Evolutionary conservation across 1,284 basidiomycete species (phyloP).

Genomic region (Ceratobasidium sp.): DNA sequence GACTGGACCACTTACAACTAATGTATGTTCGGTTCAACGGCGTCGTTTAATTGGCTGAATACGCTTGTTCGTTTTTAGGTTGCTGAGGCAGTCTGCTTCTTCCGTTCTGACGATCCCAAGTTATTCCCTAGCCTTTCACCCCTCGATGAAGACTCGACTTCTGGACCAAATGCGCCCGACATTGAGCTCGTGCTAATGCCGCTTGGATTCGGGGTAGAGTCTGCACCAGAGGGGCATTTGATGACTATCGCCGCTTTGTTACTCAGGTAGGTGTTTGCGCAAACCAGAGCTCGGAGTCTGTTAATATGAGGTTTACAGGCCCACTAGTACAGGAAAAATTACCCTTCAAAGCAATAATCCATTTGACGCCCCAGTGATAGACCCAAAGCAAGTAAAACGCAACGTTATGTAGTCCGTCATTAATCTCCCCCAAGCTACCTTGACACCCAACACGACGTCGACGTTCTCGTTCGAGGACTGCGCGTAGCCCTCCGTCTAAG

Average conservation of each 20-base stretch:
- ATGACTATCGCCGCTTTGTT: too few species aligned
- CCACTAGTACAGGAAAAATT: constrained; percentile 35
- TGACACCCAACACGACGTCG: constrained; percentile 38
- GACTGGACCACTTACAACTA: constrained; percentile 59
- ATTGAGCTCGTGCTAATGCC: too few species aligned
- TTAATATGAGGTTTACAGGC: constrained; percentile 1
- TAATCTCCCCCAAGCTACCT: constrained; percentile 35
- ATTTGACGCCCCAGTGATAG: constrained; percentile 39
- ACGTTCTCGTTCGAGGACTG: constrained; percentile 37
- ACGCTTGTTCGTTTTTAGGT: too few species aligned
- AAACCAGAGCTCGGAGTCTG: too few species aligned
- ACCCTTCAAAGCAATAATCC: constrained; percentile 36
- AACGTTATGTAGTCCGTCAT: too few species aligned
- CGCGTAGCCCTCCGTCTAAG: constrained; percentile 23
- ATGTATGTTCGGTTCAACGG: constrained; percentile 61
- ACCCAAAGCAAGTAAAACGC: constrained; percentile 36
- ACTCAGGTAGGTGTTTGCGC: too few species aligned
- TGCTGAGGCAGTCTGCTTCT: constrained; percentile 48
- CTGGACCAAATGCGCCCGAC: constrained; percentile 46
- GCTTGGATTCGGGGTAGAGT: too few species aligned
- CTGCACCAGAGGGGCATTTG: too few species aligned
- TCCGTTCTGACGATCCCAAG: constrained; percentile 47
- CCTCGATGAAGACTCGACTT: constrained; percentile 44
- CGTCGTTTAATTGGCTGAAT: too few species aligned
- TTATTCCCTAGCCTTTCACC: constrained; percentile 43